Conservation (phyloP, 2,329 filamentous ascomycete genomes). For the Ramichloridium luteum region DNA sequence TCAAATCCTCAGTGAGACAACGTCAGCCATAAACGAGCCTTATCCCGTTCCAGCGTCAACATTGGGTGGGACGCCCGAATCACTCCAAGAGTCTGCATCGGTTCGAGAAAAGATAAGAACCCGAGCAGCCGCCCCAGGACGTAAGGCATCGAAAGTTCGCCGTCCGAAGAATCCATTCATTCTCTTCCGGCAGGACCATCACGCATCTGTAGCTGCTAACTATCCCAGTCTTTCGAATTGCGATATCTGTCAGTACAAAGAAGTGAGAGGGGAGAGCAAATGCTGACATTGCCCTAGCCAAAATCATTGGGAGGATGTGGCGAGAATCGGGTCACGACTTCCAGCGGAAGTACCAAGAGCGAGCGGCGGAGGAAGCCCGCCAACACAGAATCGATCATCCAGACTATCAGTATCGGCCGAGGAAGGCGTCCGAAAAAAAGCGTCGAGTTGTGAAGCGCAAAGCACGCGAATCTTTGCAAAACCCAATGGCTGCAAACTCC, state of each 20-base stretch:
- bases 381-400: constrained; percentile 30
- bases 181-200: not conserved
- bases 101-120: too few relatives aligned
- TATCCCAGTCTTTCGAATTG: not conserved
- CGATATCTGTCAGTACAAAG: not conserved
- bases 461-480: too few relatives aligned
- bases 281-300: not conserved
- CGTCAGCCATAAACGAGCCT: too few relatives aligned
- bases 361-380: constrained; percentile 27
- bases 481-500: too few relatives aligned
- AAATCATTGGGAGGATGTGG: not conserved
- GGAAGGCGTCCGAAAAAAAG: too few relatives aligned
- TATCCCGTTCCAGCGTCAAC: too few relatives aligned
- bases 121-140: too few relatives aligned
- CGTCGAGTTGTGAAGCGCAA: too few relatives aligned
- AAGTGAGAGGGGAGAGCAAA: not conserved
- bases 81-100: too few relatives aligned
- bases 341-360: constrained; percentile 24
- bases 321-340: not conserved
- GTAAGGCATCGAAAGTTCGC: not conserved
- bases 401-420: constrained; percentile 35
- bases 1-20: too few relatives aligned
- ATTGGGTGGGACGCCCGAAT: too few relatives aligned
- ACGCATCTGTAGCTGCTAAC: not conserved
- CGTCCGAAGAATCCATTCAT: not conserved